Base-by-base conservation (phyloP, 2,329 filamentous ascomycete species). In the Lasiodiplodia hormozganensis region DNA sequence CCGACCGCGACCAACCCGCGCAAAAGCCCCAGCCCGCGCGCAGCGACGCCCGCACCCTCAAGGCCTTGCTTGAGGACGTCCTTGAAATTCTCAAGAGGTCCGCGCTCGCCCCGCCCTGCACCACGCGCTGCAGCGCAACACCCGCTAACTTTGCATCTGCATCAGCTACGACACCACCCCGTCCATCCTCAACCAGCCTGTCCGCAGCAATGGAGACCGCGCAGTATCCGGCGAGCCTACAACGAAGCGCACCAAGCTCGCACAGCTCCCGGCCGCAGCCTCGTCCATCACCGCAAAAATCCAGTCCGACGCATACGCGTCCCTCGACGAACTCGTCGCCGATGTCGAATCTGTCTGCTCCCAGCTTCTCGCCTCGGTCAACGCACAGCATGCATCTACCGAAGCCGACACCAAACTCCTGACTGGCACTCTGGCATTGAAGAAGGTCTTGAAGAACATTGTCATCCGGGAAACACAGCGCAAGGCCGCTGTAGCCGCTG, bases 191-290 rank as follows among this genome's bases (percentile, higher is more conserved):
- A 70, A 80, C 36, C 76, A 80, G 66, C 70, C 78, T 21, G 71
- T 84, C 40, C 68, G 70, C 47, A 74, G 74, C 25, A 70, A 74
- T 36, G 72, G 72, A 47, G 58, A 73, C 58, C 77, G 76, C 71
- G 72, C 74, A 67, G 70, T 73, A 6, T 77, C 80, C 34, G 76
- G 77, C 38, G 81, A 83, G 69, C 81, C 81, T 54, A 78, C 80
- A 28, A 72, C 77, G 34, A 85, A 85, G 74, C 83, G 83, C 70
- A 74, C 81, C 38, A 83, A 82, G 71, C 71, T 83, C 49, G 77
- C 80, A 14, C 76, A 80, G 7, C 38, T 51, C 18, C 53, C 65
- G 14, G 21, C 34, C 12, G 71, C 73, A 12, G 64, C 74, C 49
- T 71, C 71, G 47, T 80, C 75, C 11, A 82, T 86, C 40, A 72